A percentile compares a stretch with the other conserved stretches of the same genome.
Evolutionary conservation across 164 flowering plant species (phyloP).

Genomic region (Liquidambar formosana): DNA sequence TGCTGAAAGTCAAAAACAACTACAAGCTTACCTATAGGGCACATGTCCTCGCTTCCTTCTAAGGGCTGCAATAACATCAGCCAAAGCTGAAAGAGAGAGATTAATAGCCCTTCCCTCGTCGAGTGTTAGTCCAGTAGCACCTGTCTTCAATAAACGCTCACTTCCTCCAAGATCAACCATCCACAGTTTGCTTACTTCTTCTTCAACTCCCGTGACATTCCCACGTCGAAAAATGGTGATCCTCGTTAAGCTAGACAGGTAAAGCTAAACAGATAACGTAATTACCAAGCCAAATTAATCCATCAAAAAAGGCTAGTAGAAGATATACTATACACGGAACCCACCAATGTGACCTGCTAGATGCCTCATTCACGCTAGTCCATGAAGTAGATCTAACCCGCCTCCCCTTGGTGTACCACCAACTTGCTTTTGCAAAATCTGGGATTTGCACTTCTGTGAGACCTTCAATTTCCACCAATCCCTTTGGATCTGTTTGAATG

Average conservation of each 20-base stretch:
- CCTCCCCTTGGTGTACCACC: conserved; percentile 69
- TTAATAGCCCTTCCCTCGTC: conserved; percentile 89
- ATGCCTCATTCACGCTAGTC: conserved; percentile 77
- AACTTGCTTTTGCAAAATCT: conserved; percentile 60
- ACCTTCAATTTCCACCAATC: conserved; percentile 72
- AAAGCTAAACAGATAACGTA: conserved; percentile 47
- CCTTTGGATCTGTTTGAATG: conserved; percentile 74
- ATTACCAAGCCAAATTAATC: conserved; percentile 32
- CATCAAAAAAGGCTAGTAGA: conserved; percentile 7
- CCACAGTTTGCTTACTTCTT: conserved; percentile 67
- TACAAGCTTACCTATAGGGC: conserved; percentile 67
- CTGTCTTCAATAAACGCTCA: conserved; percentile 76
- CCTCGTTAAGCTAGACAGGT: conserved; percentile 68
- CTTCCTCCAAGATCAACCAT: conserved; percentile 97
- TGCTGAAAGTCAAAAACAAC: conserved; percentile 4
- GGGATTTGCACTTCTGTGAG: conserved; percentile 59
- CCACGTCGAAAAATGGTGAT: conserved; percentile 52
- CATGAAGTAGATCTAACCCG: conserved; percentile 70
- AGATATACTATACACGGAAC: conserved; percentile 20
- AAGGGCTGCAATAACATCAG: conserved; percentile 82
- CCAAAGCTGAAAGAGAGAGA: conserved; percentile 85
- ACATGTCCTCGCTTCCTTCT: conserved; percentile 69
- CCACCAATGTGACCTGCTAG: conserved; percentile 95
- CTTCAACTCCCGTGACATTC: conserved; percentile 32
- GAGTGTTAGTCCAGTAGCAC: conserved; percentile 77